These are phyloP conservation scores for Withania somnifera DNA, from an alignment of 305 asterid genomes.

Conservation along the genomic window DNA sequence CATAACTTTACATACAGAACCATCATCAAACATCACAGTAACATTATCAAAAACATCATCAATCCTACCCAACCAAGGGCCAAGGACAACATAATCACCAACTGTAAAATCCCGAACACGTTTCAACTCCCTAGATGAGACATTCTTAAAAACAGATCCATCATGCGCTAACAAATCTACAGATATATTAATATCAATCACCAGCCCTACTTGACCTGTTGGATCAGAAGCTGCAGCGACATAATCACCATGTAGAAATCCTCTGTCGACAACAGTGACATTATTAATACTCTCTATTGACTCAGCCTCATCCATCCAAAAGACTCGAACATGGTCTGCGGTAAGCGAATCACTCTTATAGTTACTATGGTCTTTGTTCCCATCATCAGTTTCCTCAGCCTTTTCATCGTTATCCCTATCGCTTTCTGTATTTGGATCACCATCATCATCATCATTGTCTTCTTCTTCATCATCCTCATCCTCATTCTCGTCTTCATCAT, in stretches of 20 bases:
- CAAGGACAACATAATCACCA: slow-evolving; percentile 89
- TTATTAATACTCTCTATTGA: slow-evolving; percentile 42
- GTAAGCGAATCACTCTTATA: slow-evolving; percentile 41
- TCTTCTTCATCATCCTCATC: slow-evolving; percentile 26
- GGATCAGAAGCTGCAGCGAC: slow-evolving; percentile 84
- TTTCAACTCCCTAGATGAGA: slow-evolving; percentile 48
- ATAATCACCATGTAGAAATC: slow-evolving; percentile 89
- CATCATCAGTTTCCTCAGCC: slow-evolving; percentile 15
- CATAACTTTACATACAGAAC: slow-evolving; percentile 78
- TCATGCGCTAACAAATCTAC: slow-evolving; percentile 58
- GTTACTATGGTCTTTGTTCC: slow-evolving; percentile 25
- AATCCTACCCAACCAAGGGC: slow-evolving; percentile 93
- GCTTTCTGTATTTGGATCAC: slow-evolving; percentile 19
- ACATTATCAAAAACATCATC: slow-evolving; percentile 91
- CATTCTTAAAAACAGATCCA: slow-evolving; percentile 44
- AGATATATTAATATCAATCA: slow-evolving; percentile 54
- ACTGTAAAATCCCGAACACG: slow-evolving; percentile 74
- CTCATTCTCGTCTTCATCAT: slow-evolving; percentile 48
- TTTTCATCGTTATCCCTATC: slow-evolving; percentile 1
- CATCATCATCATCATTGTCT: slow-evolving; percentile 17
- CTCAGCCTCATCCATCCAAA: slow-evolving; percentile 78
- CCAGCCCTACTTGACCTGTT: slow-evolving; percentile 84
- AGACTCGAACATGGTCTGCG: slow-evolving; percentile 71
- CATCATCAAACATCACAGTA: slow-evolving; percentile 84
- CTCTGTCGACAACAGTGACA: slow-evolving; percentile 73